Evolutionary conservation across 208 protist species (phyloP), one percentile per base, ranked within the genome.

Genomic region (Trichomonas tenax): DNA sequence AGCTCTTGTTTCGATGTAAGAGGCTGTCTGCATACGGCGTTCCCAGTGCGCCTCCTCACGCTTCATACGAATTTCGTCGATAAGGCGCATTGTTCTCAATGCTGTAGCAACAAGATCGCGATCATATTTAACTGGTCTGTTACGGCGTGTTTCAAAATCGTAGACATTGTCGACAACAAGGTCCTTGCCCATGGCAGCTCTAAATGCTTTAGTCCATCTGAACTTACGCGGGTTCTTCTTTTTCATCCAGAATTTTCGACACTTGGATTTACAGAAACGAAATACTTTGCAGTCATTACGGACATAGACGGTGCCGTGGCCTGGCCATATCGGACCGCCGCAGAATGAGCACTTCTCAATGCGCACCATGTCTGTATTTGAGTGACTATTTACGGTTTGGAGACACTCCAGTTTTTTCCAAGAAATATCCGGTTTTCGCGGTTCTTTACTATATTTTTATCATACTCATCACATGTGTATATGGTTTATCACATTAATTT

Each of bases 171-270:
- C 99, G 51, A 99, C 97, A 26, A 98, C 97, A 89, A 99, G 98
- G 97, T 99, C 99, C 97, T 99, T 99, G 41, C 99, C 99, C 95
- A 98, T 97, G 0, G 98, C 97, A 97, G 98, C 98, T 58, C 99
- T 98, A 98, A 99, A 99, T 46, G 99, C 99, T 98, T 99, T 99
- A 38, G 99, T 99, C 99, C 99, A 99, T 96, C 98, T 98, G 34
- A 99, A 97, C 97, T 99, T 99, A 97, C 99, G 98, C 63, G 99
- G 99, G 97, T 99, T 99, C 96, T 98, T 98, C 97, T 99, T 99
- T 98, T 99, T 98, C 97, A 99, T 99, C 97, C 99, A 99, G 97
- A 98, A 98, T 97, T 99, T 99, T 96, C 99, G 98, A 98, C 99
- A 99, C 98, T 99, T 99, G 82, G 98, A 98, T 38, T 98, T 97